Percentiles rank a stretch among this genome's conserved stretches.
phyloP scores from a whole-genome alignment of 345 rosid species.

The Bruguiera parviflora region DNA sequence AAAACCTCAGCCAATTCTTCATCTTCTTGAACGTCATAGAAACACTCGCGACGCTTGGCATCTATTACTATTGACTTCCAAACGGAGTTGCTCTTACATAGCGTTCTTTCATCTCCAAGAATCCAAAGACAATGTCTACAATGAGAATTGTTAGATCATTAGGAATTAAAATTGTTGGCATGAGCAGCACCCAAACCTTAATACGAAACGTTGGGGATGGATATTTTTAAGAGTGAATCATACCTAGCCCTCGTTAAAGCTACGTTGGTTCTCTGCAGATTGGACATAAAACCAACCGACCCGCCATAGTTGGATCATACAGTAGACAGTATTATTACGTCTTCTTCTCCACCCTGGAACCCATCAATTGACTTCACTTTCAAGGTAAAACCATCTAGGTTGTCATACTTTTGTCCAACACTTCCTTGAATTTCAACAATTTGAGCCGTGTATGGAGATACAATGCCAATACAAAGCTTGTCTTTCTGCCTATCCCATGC shows the following conservation, averaged over 20 bases:
- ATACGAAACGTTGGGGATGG: too few relatives aligned
- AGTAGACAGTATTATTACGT: constrained; percentile 21
- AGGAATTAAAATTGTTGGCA: constrained; percentile 24
- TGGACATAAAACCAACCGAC: constrained; percentile 18
- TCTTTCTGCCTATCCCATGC: constrained; percentile 10
- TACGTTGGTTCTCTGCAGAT: constrained; percentile 16
- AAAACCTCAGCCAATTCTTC: constrained; percentile 33
- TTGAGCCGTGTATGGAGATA: constrained; percentile 26
- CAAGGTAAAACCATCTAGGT: constrained; percentile 11
- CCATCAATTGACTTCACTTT: constrained; percentile 22
- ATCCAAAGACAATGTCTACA: constrained; percentile 53
- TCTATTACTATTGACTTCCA: constrained; percentile 38
- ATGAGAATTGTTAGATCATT: too few relatives aligned
- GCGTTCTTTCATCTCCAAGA: constrained; percentile 43
- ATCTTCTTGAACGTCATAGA: constrained; percentile 43
- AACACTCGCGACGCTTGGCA: constrained; percentile 41
- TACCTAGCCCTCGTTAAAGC: constrained; percentile 30
- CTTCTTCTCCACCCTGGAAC: constrained; percentile 29
- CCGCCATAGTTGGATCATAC: constrained; percentile 22
- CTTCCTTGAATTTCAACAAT: constrained; percentile 7
- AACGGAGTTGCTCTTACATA: constrained; percentile 28
- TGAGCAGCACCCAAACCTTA: constrained; percentile 32
- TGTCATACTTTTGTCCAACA: constrained; percentile 7
- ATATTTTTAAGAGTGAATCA: background rate
- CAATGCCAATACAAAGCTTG: constrained; percentile 12